Base-by-base conservation (phyloP, 208 protist genomes). In the Trichomonas tenax region DNA sequence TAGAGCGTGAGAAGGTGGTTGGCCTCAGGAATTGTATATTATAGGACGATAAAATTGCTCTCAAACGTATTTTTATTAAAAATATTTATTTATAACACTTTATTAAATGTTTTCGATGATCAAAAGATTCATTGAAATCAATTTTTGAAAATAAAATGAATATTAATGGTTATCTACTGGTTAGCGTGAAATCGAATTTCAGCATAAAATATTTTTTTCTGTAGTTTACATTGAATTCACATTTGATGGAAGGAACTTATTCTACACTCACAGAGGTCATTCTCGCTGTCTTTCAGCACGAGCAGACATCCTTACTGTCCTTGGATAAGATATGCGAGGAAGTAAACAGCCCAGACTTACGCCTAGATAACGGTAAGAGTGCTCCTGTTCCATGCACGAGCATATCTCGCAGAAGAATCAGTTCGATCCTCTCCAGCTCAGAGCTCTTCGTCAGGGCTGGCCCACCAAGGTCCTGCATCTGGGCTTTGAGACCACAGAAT, bases 341-440 rank as follows among this genome's bases (percentile, higher is more conserved):
- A 48, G 40, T 93, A 17, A 26, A 41, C 40, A 23, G 17, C 4
- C 86, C 86, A 51, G 44, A 93, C 44, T 31, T 93, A 38, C 34
- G 41, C 38, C 8, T 93, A 17, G 14, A 51, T n/a, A 93, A 34
- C 26, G 21, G 40, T 93, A 48, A 41, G 11, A n/a, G 58, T n/a
- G 81, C 11, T 41, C 34, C 81, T 41, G 44, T 51, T 21, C 36
- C 44, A 23, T 93, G 86, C n/a, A 31, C 40, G 9, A 58, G 40
- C 8, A 93, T 93, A 38, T 93, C 86, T 3, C 41, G 86, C 3
- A 0, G 44, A 0, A 23, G 86, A 10, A 40, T 93, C 26, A 48
- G 40, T 23, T 93, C 86, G 14, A 93, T 93, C 6, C 86, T 93
- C 44, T 93, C 86, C 34, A 93, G 86, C 36, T 93, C 86, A 93